phyloP scores from a whole-genome alignment of 495 filamentous ascomycete genomes.

The Aspergillus ostianus region DNA sequence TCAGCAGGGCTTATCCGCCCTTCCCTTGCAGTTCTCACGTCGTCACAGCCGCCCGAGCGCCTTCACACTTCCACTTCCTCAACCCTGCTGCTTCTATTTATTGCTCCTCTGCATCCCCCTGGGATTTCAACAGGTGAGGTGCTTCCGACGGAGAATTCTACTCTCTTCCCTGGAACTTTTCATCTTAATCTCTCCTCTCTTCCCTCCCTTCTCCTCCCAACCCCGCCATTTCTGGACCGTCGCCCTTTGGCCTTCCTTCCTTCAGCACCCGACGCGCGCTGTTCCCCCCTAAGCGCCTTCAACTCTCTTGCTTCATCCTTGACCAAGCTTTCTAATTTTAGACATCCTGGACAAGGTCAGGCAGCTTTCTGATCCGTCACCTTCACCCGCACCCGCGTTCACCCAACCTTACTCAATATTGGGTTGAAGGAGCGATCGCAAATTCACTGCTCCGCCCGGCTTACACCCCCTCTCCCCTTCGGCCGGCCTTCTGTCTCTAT shows the following conservation, averaged over 20 bases:
- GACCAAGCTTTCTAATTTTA: neutral
- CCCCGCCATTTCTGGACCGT: neutral
- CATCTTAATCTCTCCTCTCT: neutral
- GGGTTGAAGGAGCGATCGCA: neutral
- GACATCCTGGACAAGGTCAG: neutral
- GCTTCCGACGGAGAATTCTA: neutral
- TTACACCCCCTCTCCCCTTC: neutral
- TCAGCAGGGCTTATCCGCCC: neutral
- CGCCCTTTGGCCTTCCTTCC: slow-evolving; percentile 13
- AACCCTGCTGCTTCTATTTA: neutral
- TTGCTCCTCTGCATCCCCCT: neutral
- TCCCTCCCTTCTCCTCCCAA: neutral
- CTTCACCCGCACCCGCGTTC: neutral
- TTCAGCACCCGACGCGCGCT: slow-evolving; percentile 18
- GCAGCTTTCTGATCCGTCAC: neutral
- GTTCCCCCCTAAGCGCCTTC: slow-evolving; percentile 13
- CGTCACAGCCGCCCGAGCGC: slow-evolving; percentile 7
- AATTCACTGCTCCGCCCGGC: neutral
- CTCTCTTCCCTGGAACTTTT: neutral
- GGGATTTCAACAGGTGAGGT: neutral
- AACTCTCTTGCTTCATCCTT: neutral
- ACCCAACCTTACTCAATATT: neutral
- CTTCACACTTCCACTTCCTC: neutral
- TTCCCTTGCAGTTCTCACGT: slow-evolving; percentile 1
- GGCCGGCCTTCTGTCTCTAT: neutral